Conservation (phyloP, 306 rosid genomes). For the Coriaria nepalensis region DNA sequence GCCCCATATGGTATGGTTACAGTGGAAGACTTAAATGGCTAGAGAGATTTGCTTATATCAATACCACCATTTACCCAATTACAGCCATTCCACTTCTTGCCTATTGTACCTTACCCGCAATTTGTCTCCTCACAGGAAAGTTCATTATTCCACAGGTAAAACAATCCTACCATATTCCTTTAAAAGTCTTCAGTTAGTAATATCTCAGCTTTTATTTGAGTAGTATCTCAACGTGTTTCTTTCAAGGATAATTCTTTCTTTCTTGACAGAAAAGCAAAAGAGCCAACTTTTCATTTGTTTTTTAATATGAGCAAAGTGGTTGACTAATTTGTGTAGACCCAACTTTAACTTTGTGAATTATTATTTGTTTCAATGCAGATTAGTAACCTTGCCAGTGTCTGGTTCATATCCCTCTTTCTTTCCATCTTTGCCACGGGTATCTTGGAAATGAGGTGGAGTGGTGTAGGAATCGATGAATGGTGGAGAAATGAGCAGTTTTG, state of each 20-base stretch:
- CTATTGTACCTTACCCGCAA: conserved; percentile 91
- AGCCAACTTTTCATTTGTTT: neutral
- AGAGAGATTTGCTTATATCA: conserved; percentile 85
- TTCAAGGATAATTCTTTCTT: neutral
- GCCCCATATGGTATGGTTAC: conserved; percentile 97
- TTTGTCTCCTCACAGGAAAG: conserved; percentile 92
- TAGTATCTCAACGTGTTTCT: too few species aligned
- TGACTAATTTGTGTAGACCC: neutral
- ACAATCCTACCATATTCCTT: too few species aligned
- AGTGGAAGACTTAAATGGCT: conserved; percentile 92
- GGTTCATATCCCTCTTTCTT: conserved; percentile 95
- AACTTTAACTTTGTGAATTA: conserved; percentile 1
- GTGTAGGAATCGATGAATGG: conserved; percentile 95
- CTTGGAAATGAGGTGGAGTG: conserved; percentile 99
- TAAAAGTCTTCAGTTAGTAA: too few species aligned
- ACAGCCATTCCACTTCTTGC: conserved; percentile 88
- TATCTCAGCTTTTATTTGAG: too few species aligned
- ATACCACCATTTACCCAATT: conserved; percentile 94
- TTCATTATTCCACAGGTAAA: conserved; percentile 96
- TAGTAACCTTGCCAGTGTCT: conserved; percentile 88
- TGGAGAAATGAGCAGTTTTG: conserved; percentile 99
- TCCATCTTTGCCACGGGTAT: conserved; percentile 97
- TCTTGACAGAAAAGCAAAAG: neutral
- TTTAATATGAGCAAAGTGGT: neutral
- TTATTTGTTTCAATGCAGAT: conserved; percentile 47